Conservation (phyloP, 2,329 filamentous ascomycete species). For the Scedosporium apiospermum region DNA sequence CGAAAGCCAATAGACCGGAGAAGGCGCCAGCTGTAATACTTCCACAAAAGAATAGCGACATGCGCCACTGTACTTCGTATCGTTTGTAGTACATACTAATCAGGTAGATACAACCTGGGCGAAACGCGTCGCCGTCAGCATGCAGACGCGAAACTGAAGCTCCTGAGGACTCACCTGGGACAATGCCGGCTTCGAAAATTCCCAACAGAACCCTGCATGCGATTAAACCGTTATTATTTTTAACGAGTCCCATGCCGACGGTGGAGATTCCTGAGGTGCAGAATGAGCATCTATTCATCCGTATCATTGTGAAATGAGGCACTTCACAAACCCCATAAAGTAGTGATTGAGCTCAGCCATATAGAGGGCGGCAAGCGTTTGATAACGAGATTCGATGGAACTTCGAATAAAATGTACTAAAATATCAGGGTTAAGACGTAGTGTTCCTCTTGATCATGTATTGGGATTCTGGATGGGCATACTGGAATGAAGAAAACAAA, state of each 20-base stretch:
- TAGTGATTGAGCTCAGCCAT: conserved; percentile 54
- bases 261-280: conserved; percentile 37
- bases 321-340: conserved; percentile 23
- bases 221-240: conserved; percentile 32
- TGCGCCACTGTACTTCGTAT: conserved; percentile 36
- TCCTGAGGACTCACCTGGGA: conserved; percentile 45
- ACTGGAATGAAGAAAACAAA: conserved; percentile 57
- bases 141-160: conserved; percentile 51
- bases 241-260: conserved; percentile 40
- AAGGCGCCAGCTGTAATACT: conserved; percentile 68
- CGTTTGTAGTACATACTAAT: conserved; percentile 38
- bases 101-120: conserved; percentile 30
- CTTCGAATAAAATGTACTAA: conserved; percentile 53
- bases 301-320: conserved; percentile 43
- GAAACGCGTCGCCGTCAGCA: conserved; percentile 48
- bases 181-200: conserved; percentile 55
- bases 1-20: conserved; percentile 59
- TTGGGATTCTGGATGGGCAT: conserved; percentile 2
- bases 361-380: conserved; percentile 57
- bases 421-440: conserved; percentile 22
- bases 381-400: conserved; percentile 54
- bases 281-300: conserved; percentile 15
- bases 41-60: conserved; percentile 54
- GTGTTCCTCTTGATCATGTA: conserved; percentile 13
- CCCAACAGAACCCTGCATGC: conserved; percentile 48